phyloP scores from a whole-genome alignment of 140 eudicot species.

The Stevia rebaudiana region DNA sequence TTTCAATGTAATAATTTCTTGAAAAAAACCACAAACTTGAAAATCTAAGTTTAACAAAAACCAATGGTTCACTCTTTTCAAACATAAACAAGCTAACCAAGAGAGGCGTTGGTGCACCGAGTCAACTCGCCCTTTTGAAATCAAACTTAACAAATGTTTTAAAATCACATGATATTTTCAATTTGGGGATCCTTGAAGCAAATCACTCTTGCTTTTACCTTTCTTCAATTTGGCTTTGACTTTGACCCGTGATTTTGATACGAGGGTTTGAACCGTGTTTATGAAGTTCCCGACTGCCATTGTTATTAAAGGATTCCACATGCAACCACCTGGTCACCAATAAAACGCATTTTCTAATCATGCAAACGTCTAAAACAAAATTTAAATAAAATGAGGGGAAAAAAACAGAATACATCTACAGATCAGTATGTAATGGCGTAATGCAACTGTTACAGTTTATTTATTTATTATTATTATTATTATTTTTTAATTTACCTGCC shows the following conservation, averaged over 20 bases:
- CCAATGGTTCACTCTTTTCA: conserved; percentile 12
- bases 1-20: not conserved
- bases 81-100: conserved; percentile 17
- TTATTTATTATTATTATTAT: too few relatives aligned
- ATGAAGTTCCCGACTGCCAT: conserved; percentile 76
- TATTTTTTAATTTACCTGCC: conserved; percentile 60
- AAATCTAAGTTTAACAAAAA: conserved; percentile 16
- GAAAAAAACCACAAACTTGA: not conserved
- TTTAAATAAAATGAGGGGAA: not conserved
- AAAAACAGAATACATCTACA: not conserved
- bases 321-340: conserved; percentile 42
- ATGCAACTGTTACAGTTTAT: not conserved
- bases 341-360: not conserved
- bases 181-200: conserved; percentile 27
- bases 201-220: conserved; percentile 44
- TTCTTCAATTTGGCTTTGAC: conserved; percentile 67
- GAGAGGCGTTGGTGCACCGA: not conserved
- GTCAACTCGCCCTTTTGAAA: not conserved
- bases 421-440: too few relatives aligned
- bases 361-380: not conserved
- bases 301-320: conserved; percentile 58
- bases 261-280: conserved; percentile 63
- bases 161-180: conserved; percentile 13
- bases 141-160: conserved; percentile 2
- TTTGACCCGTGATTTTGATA: conserved; percentile 58